phyloP scores from a whole-genome alignment of 2,329 filamentous ascomycete genomes.

The Clarireedia hainanense region DNA sequence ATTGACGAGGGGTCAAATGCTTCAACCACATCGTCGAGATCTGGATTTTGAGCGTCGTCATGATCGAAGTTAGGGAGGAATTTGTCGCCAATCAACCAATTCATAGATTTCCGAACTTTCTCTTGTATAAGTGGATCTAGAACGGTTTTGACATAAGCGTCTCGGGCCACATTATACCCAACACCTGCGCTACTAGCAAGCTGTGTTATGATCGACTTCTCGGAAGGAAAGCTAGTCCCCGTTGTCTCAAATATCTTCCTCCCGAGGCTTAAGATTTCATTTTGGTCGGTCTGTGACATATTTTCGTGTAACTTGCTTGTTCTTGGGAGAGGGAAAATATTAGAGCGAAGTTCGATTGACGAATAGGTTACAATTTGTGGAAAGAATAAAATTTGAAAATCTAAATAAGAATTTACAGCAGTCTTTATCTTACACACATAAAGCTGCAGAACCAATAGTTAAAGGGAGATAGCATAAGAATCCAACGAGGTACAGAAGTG shows the following conservation, averaged over 20 bases:
- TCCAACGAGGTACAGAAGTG: too few relatives aligned
- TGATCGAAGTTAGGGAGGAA: slow-evolving; percentile 10
- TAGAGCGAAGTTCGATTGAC: background rate
- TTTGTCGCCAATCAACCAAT: slow-evolving; percentile 9
- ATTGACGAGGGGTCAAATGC: background rate
- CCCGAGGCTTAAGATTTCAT: slow-evolving; percentile 9
- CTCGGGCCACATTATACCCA: slow-evolving; percentile 9
- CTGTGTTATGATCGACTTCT: slow-evolving; percentile 11
- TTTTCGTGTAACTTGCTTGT: background rate
- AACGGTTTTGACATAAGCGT: slow-evolving; percentile 12
- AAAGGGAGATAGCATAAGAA: too few relatives aligned
- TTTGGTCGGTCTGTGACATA: slow-evolving; percentile 9
- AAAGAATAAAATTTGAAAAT: too few relatives aligned
- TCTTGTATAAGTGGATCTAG: slow-evolving; percentile 11
- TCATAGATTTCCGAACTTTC: slow-evolving; percentile 13
- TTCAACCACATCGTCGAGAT: slow-evolving; percentile 6
- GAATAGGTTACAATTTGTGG: too few relatives aligned
- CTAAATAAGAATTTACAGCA: too few relatives aligned
- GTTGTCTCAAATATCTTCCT: slow-evolving; percentile 10
- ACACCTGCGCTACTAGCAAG: slow-evolving; percentile 10
- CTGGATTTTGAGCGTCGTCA: background rate
- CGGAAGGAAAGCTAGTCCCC: slow-evolving; percentile 7
- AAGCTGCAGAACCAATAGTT: too few relatives aligned
- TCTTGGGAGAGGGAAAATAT: background rate
- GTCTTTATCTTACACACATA: too few relatives aligned